Percentiles rank a stretch among this genome's conserved stretches.
Conservation (phyloP, 2,329 filamentous ascomycete species). For the Fusarium mundagurra region DNA sequence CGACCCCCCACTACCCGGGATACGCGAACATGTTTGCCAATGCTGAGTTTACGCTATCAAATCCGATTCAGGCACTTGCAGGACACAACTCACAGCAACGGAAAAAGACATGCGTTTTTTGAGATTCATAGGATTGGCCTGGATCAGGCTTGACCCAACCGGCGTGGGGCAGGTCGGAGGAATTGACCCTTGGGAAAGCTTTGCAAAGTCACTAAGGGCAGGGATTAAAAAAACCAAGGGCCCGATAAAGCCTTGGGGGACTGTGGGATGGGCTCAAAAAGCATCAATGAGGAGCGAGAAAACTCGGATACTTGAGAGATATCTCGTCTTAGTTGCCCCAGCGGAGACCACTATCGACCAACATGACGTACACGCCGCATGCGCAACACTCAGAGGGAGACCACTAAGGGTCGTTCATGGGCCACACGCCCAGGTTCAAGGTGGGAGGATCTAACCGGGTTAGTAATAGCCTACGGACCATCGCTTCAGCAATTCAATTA, state of each 20-base stretch:
- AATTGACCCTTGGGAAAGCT: slow-evolving; percentile 21
- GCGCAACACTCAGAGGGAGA: slow-evolving; percentile 33
- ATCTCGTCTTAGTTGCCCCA: slow-evolving; percentile 28
- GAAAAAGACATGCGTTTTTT: slow-evolving; percentile 12
- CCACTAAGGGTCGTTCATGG: slow-evolving; percentile 35
- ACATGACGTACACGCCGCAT: slow-evolving; percentile 43
- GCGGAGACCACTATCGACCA: slow-evolving; percentile 34
- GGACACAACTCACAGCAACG: slow-evolving; percentile 17
- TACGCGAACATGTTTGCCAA: slow-evolving; percentile 33
- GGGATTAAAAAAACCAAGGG: slow-evolving; percentile 24
- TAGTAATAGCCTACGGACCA: slow-evolving; percentile 40
- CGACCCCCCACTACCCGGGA: slow-evolving; percentile 20
- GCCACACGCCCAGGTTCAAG: slow-evolving; percentile 36
- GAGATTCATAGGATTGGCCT: slow-evolving; percentile 20
- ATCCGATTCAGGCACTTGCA: slow-evolving; percentile 25
- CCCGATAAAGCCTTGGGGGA: slow-evolving; percentile 18
- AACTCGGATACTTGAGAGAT: slow-evolving; percentile 27
- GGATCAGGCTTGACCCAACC: slow-evolving; percentile 7
- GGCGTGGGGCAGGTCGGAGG: slow-evolving; percentile 30
- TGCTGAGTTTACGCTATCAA: slow-evolving; percentile 33
- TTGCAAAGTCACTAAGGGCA: slow-evolving; percentile 16
- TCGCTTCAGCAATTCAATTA: slow-evolving; percentile 40
- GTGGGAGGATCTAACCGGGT: slow-evolving; percentile 36
- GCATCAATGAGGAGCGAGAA: slow-evolving; percentile 33
- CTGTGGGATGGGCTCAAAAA: slow-evolving; percentile 27